Conservation (phyloP, 345 rosid genomes). For the Clarkia xantiana region DNA sequence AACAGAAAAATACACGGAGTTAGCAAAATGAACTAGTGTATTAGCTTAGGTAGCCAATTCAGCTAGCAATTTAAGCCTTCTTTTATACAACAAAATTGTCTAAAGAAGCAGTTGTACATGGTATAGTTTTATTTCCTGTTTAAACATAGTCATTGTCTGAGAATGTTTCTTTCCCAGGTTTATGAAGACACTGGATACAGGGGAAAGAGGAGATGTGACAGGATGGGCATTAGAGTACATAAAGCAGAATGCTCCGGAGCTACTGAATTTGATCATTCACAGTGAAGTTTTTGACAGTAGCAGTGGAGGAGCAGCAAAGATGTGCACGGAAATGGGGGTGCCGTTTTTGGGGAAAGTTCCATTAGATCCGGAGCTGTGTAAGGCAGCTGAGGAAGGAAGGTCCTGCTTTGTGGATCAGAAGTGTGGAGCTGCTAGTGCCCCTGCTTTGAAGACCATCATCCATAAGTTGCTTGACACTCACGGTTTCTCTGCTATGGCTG, state of each 20-base stretch:
- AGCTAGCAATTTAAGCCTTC: too few relatives aligned
- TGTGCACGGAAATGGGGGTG: constrained; percentile 79
- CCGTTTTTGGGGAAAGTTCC: constrained; percentile 87
- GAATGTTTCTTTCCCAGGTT: constrained; percentile 16
- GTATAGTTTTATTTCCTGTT: too few relatives aligned
- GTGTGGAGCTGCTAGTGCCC: constrained; percentile 44
- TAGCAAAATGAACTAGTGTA: too few relatives aligned
- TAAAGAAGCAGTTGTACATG: too few relatives aligned
- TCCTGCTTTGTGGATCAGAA: constrained; percentile 65
- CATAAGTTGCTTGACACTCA: constrained; percentile 27
- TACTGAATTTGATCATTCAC: constrained; percentile 38
- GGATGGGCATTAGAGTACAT: constrained; percentile 30
- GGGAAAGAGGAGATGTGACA: constrained; percentile 49
- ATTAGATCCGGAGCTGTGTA: constrained; percentile 72
- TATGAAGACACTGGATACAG: constrained; percentile 29
- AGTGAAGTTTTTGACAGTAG: constrained; percentile 83
- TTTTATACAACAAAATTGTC: too few relatives aligned
- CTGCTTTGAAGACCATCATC: constrained; percentile 47
- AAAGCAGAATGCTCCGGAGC: constrained; percentile 63
- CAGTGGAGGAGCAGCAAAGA: constrained; percentile 62
- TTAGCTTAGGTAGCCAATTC: too few relatives aligned
- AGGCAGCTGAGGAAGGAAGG: constrained; percentile 78
- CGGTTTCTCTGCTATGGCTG: constrained; percentile 15
- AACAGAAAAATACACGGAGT: too few relatives aligned
- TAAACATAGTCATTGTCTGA: too few relatives aligned